Evolutionary conservation across 345 rosid genomes (phyloP), one percentile per base, ranked within the genome.

Genomic region (Cardamine resedifolia): DNA sequence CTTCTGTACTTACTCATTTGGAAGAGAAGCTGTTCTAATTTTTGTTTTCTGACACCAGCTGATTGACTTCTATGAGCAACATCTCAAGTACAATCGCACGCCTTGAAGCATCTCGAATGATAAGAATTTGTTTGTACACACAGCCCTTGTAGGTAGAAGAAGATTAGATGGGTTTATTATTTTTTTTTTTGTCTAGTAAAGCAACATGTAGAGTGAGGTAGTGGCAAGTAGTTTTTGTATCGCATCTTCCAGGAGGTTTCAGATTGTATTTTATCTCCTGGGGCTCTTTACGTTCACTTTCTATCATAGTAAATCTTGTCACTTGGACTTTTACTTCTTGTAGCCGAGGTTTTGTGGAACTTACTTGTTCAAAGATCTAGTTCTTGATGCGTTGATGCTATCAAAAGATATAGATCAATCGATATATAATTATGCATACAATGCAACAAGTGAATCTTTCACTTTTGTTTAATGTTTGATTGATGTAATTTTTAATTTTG

Each of bases 41-140:
- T 48, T 27, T 70, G 30, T 15, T 44, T 26, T 62, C 31, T 10
- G 4, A 18, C 63, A 24, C 58, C 88, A 96, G 98, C 79, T 92
- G 83, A 90, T 96, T 79, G 83, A 84, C 67, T 96, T 85, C 80
- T 93, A 93, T 30, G 98, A 93, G 90, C 91, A 90, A 72, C 87
- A 90, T 84, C 91, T 93, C 78, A 91, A 86, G 83, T 88, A 88
- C 91, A 83, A 75, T 73, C 82, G 81, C 10, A 68, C 81, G 5
- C 61, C 82, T 19, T 82, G 78, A 85, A 48, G 30, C 24, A 76
- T 38, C 26, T 45, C 6, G 26, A 49, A 41, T 48, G 57, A 28
- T 38, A 58, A 58, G 41, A 50, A 58, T 64, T 77, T 65, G 68
- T 77, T 58, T 77, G 77, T 77, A 77, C 57, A 77, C 57, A 77